Base-by-base conservation (phyloP, 257 asterid genomes). In the Nicotiana sylvestris region DNA sequence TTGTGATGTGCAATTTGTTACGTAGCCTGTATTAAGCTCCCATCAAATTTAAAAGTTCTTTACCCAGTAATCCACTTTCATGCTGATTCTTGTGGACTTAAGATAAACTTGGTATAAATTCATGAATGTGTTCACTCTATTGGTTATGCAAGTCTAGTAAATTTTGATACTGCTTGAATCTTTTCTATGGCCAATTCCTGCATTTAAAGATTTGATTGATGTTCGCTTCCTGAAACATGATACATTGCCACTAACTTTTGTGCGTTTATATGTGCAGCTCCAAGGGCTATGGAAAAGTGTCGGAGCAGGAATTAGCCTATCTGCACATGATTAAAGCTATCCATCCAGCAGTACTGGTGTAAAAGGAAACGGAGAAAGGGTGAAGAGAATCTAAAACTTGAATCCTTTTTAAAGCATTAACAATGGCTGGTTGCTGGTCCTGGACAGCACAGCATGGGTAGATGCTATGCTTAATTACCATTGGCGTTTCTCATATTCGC, bases 251-350 rank as follows among this genome's bases (percentile, higher is more conserved):
- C 27, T 82, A 76, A 82, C 84, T 35, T 33, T 1, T 53, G 32
- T 80, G 70, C 77, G 37, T 61, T 76, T 51, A 12, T 80, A 5
- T 83, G 51, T 82, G 86, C 88, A 89, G 92, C 92, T 83, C 92
- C 92, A 57, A 87, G 90, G 90, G 90, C 88, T 32, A 81, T 72
- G 53, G 90, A 89, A 55, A 89, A 89, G 68, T 68, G 85, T 81
- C 89, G 78, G 61, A 85, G 80, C 89, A 87, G 87, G 82, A 87
- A 84, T n/a, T 89, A 89, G 81, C 29, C 27, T 12, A 25, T 83
- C 78, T 81, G 72, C 66, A 13, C 84, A 82, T 55, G 91, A 68
- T 80, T 69, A 76, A 82, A 83, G 89, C 85, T 81, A 69, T 67
- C 88, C 80, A 80, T 65, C 69, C 69, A 77, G 79, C 79, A 62